Evolutionary conservation across 495 filamentous ascomycete species (phyloP).

Genomic region (Amniculicola lignicola): DNA sequence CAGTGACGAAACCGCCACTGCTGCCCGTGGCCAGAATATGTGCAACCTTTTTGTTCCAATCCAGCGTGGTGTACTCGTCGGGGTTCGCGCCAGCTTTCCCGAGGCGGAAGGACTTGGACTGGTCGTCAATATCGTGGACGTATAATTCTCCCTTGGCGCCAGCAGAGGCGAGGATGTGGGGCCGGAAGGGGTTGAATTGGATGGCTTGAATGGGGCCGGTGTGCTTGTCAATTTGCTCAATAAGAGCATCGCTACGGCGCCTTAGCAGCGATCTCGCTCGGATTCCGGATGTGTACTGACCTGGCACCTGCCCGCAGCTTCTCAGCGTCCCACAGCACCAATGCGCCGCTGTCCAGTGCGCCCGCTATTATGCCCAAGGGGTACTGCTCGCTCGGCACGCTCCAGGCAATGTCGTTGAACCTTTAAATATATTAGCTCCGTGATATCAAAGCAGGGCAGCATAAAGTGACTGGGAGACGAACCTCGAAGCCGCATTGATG

Average conservation of each 20-base stretch:
- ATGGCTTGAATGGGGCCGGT: slow-evolving; percentile 89
- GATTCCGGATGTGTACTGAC: slow-evolving; percentile 37
- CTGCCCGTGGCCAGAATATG: slow-evolving; percentile 96
- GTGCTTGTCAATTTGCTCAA: slow-evolving; percentile 90
- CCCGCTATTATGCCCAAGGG: slow-evolving; percentile 87
- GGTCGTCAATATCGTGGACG: slow-evolving; percentile 89
- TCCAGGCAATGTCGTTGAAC: slow-evolving; percentile 97
- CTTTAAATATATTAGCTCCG: slow-evolving; percentile 44
- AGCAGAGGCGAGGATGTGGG: slow-evolving; percentile 86
- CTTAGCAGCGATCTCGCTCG: slow-evolving; percentile 10
- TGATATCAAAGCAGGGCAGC: neutral
- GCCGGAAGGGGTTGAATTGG: slow-evolving; percentile 94
- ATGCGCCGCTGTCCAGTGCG: slow-evolving; percentile 91
- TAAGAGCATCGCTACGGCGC: slow-evolving; percentile 62
- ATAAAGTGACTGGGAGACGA: slow-evolving; percentile 32
- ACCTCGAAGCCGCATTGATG: slow-evolving; percentile 87
- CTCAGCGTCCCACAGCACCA: slow-evolving; percentile 92
- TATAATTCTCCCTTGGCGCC: slow-evolving; percentile 95
- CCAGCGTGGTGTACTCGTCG: slow-evolving; percentile 90
- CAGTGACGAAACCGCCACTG: slow-evolving; percentile 90
- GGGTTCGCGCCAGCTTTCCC: slow-evolving; percentile 82
- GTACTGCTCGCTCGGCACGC: slow-evolving; percentile 69
- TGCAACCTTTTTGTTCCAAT: slow-evolving; percentile 97
- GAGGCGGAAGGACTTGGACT: slow-evolving; percentile 74
- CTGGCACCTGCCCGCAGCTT: slow-evolving; percentile 67